A percentile compares a stretch with the other conserved stretches of the same genome.
phyloP scores from a whole-genome alignment of 495 filamentous ascomycete species.

The Stereocaulon alpinum region DNA sequence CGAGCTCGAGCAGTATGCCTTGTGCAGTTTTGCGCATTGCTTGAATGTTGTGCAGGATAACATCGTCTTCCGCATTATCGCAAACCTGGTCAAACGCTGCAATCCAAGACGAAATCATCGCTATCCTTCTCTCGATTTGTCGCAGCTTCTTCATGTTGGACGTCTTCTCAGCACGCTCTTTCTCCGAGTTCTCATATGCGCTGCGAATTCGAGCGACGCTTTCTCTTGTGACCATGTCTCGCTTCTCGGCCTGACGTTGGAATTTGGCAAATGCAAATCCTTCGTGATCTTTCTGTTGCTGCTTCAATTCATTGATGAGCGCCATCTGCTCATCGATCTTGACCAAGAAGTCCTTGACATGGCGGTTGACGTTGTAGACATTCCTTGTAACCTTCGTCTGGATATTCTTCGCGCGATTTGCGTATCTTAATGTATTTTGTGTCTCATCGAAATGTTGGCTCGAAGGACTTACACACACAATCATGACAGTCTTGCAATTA shows the following conservation, averaged over 20 bases:
- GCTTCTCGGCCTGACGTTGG: conserved; percentile 75
- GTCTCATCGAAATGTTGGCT: conserved; percentile 98
- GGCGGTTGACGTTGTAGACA: conserved; percentile 97
- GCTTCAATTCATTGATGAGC: conserved; percentile 86
- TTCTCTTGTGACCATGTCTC: conserved; percentile 66
- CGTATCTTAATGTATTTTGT: conserved; percentile 95
- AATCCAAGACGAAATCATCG: conserved; percentile 79
- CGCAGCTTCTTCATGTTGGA: conserved; percentile 71
- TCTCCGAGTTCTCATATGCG: conserved; percentile 74
- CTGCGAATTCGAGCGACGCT: conserved; percentile 67
- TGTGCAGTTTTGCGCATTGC: conserved; percentile 80
- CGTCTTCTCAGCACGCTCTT: conserved; percentile 68
- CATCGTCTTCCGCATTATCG: conserved; percentile 55
- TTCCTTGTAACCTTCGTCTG: conserved; percentile 98
- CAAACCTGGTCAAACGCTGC: conserved; percentile 81
- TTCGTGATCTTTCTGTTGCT: conserved; percentile 86
- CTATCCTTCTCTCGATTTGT: conserved; percentile 75
- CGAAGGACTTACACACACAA: conserved; percentile 94
- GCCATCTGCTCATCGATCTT: conserved; percentile 96
- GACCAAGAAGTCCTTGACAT: conserved; percentile 96
- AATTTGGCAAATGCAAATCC: conserved; percentile 79
- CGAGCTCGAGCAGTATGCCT: conserved; percentile 78
- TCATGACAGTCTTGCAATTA: conserved; percentile 99
- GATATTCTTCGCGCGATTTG: conserved; percentile 97
- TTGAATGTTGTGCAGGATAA: conserved; percentile 52